Conservation (phyloP, 2,329 filamentous ascomycete genomes). For the Helicocarpus griseus region DNA sequence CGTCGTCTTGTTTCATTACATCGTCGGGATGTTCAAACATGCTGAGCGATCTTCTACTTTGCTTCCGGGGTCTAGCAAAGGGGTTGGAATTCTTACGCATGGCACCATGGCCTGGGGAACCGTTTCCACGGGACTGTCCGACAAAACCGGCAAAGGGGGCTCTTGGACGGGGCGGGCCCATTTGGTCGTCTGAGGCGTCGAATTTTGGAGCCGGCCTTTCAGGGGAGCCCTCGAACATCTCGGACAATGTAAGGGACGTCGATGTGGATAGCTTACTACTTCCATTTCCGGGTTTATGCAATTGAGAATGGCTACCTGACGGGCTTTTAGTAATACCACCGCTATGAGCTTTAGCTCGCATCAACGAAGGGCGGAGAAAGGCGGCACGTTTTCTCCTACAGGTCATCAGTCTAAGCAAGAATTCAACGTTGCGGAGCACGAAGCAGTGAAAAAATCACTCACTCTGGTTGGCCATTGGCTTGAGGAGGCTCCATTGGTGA, state of each 20-base stretch:
- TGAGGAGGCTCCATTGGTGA: slow-evolving; percentile 28
- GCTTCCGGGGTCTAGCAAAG: slow-evolving; percentile 68
- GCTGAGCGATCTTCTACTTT: slow-evolving; percentile 84
- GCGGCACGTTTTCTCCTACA: slow-evolving; percentile 56
- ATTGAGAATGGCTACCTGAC: slow-evolving; percentile 56
- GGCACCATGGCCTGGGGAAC: slow-evolving; percentile 64
- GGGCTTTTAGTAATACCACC: slow-evolving; percentile 53
- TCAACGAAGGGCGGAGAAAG: slow-evolving; percentile 63
- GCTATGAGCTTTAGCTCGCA: slow-evolving; percentile 64
- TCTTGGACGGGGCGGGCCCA: slow-evolving; percentile 54
- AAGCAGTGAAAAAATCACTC: slow-evolving; percentile 21
- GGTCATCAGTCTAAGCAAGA: slow-evolving; percentile 1
- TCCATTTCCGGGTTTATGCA: slow-evolving; percentile 64
- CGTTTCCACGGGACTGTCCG: slow-evolving; percentile 52
- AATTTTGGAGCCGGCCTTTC: slow-evolving; percentile 54
- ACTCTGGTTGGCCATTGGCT: slow-evolving; percentile 24
- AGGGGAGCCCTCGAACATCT: slow-evolving; percentile 74
- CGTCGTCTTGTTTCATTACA: slow-evolving; percentile 64
- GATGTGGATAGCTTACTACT: slow-evolving; percentile 43
- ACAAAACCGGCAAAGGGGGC: slow-evolving; percentile 54
- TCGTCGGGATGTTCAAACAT: slow-evolving; percentile 95
- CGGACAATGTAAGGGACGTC: slow-evolving; percentile 59
- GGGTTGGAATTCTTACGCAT: slow-evolving; percentile 64
- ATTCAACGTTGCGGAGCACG: slow-evolving; percentile 1
- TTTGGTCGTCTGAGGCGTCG: slow-evolving; percentile 47